Evolutionary conservation across 2,329 filamentous ascomycete genomes (phyloP).

Genomic region (Alternaria sp.): DNA sequence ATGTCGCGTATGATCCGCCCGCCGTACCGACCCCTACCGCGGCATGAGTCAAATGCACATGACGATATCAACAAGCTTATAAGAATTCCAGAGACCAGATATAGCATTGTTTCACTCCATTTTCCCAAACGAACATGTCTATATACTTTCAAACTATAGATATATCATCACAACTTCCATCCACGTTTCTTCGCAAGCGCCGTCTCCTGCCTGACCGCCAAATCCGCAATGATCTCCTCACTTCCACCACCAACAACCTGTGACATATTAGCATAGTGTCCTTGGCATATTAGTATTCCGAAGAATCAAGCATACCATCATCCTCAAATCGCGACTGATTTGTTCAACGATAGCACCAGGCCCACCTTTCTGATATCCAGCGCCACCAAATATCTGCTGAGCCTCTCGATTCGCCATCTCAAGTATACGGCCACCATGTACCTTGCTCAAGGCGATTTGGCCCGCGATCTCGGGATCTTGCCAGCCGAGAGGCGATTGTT

Average conservation of each 20-base stretch:
- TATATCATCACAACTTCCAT: conserved; percentile 53
- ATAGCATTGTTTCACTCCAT: neutral
- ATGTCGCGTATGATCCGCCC: neutral
- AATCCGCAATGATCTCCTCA: conserved; percentile 63
- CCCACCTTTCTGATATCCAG: conserved; percentile 61
- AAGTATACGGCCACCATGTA: conserved; percentile 59
- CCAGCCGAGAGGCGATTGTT: conserved; percentile 53
- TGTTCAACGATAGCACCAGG: conserved; percentile 61
- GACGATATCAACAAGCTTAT: neutral
- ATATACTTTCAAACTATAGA: neutral
- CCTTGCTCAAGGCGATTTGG: conserved; percentile 56
- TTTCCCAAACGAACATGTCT: neutral
- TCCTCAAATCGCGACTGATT: conserved; percentile 61
- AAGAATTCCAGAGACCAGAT: neutral
- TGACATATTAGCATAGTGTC: conserved; percentile 2
- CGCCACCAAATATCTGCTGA: conserved; percentile 64
- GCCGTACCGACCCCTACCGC: neutral
- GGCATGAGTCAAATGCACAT: neutral
- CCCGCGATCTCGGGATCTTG: conserved; percentile 51
- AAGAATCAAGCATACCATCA: conserved; percentile 58
- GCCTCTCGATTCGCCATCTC: conserved; percentile 62
- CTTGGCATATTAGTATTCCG: neutral
- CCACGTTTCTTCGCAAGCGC: conserved; percentile 51
- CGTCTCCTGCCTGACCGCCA: conserved; percentile 61
- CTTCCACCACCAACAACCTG: conserved; percentile 60